Conservation (phyloP, 1,284 basidiomycete species). For the Rhodotorula sp. region DNA sequence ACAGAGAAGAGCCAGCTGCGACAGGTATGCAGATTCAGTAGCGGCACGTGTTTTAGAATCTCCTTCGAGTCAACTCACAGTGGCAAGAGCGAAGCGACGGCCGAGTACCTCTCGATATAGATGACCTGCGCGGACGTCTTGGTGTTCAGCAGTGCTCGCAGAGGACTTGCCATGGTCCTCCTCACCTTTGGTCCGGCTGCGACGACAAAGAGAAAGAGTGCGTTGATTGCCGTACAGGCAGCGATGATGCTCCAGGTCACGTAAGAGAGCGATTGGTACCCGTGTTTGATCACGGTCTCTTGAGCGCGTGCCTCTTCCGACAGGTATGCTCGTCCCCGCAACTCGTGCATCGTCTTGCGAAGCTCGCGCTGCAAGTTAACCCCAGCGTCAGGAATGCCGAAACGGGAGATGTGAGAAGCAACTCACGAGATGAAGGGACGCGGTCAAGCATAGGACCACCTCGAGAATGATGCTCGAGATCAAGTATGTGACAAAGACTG, state of each 20-base stretch:
- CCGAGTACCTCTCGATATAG: slow-evolving; percentile 3
- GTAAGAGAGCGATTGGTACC: slow-evolving; percentile 10
- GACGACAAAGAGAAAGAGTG: slow-evolving; percentile 19
- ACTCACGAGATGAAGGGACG: slow-evolving; percentile 16
- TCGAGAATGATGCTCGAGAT: slow-evolving; percentile 1
- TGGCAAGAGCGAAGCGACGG: slow-evolving; percentile 13
- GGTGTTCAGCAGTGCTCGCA: not conserved
- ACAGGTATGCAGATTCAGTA: not conserved
- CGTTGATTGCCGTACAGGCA: slow-evolving; percentile 17
- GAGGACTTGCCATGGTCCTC: too few species aligned
- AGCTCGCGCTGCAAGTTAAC: slow-evolving; percentile 13
- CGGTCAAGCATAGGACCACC: slow-evolving; percentile 7
- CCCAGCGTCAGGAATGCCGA: too few species aligned
- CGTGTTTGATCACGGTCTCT: slow-evolving; percentile 7
- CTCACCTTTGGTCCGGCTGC: slow-evolving; percentile 3
- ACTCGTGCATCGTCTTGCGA: slow-evolving; percentile 18
- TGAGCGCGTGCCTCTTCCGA: slow-evolving; percentile 15
- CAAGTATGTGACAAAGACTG: slow-evolving; percentile 8
- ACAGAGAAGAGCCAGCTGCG: slow-evolving; percentile 21
- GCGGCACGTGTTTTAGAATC: not conserved
- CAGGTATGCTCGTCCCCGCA: not conserved
- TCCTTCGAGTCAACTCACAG: not conserved
- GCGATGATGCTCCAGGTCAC: slow-evolving; percentile 7
- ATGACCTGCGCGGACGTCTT: slow-evolving; percentile 4
- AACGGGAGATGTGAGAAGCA: not conserved